Evolutionary conservation across 2,329 filamentous ascomycete genomes (phyloP).

Genomic region (Fusarium goolgardi): DNA sequence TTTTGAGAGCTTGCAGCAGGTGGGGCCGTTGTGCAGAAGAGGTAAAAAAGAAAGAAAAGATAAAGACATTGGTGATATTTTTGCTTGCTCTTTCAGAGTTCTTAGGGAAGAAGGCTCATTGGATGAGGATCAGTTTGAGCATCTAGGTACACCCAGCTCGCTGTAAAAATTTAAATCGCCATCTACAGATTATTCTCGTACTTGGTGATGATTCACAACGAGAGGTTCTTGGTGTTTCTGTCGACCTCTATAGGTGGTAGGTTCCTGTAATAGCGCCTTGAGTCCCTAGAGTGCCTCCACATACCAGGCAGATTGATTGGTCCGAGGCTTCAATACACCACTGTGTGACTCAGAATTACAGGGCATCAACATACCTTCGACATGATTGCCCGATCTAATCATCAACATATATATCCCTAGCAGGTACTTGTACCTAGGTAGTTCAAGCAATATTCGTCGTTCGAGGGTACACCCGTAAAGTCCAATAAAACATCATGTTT

Average conservation of each 20-base stretch:
- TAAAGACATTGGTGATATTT: background rate
- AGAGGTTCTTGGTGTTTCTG: slow-evolving; percentile 27
- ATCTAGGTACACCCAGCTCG: too few relatives aligned
- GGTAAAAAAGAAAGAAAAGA: background rate
- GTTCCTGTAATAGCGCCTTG: background rate
- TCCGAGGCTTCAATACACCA: background rate
- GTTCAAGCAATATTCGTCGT: background rate
- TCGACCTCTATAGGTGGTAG: background rate
- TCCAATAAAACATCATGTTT: background rate
- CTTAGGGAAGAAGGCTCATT: too few relatives aligned
- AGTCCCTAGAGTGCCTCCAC: background rate
- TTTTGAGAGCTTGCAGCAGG: slow-evolving; percentile 2
- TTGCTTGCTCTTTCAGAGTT: background rate
- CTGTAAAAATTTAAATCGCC: background rate
- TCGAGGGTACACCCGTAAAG: background rate
- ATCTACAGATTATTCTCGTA: background rate
- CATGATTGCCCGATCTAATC: background rate
- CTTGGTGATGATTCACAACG: background rate
- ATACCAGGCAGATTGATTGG: background rate
- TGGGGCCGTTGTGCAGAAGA: slow-evolving; percentile 1
- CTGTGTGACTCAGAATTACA: slow-evolving; percentile 20
- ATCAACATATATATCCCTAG: too few relatives aligned
- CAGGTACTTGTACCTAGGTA: too few relatives aligned
- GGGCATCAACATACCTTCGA: background rate
- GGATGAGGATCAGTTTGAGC: background rate